These are phyloP conservation scores for Camelina laxa DNA, from an alignment of 345 rosid genomes.

Conservation along the genomic window DNA sequence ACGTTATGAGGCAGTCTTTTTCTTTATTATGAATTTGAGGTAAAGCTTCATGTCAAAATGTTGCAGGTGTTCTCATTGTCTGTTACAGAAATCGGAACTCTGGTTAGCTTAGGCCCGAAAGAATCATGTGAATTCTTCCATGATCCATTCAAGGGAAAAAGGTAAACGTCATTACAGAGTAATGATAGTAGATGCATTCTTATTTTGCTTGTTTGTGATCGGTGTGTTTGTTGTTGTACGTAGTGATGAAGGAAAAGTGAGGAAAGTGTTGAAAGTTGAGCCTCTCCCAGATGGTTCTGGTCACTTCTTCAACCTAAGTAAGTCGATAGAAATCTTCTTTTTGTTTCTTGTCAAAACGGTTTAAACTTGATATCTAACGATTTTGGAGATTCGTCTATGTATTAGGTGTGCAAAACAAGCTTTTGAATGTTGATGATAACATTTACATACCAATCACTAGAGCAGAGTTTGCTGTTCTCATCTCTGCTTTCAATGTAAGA, in stretches of 20 bases:
- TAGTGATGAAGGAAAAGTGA: slow-evolving; percentile 89
- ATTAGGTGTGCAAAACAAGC: slow-evolving; percentile 87
- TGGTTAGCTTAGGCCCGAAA: slow-evolving; percentile 66
- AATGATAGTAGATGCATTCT: slow-evolving; percentile 5
- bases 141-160: slow-evolving; percentile 82
- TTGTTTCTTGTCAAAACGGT: slow-evolving; percentile 18
- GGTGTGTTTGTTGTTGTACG: slow-evolving; percentile 39
- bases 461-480: slow-evolving; percentile 82
- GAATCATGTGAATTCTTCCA: slow-evolving; percentile 91
- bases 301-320: slow-evolving; percentile 92
- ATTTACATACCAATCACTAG: slow-evolving; percentile 80
- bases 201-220: background rate
- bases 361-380: slow-evolving; percentile 22
- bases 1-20: background rate
- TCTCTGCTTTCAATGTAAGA: slow-evolving; percentile 77
- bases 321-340: slow-evolving; percentile 38
- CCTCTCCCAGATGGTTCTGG: slow-evolving; percentile 96
- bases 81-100: slow-evolving; percentile 78
- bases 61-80: slow-evolving; percentile 84
- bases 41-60: slow-evolving; percentile 14
- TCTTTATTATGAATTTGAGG: background rate
- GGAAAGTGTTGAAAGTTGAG: slow-evolving; percentile 94
- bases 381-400: slow-evolving; percentile 22
- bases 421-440: slow-evolving; percentile 74
- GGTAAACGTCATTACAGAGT: slow-evolving; percentile 48